Conservation (phyloP, 2,329 filamentous ascomycete genomes). For the Cordyceps pruinosa region DNA sequence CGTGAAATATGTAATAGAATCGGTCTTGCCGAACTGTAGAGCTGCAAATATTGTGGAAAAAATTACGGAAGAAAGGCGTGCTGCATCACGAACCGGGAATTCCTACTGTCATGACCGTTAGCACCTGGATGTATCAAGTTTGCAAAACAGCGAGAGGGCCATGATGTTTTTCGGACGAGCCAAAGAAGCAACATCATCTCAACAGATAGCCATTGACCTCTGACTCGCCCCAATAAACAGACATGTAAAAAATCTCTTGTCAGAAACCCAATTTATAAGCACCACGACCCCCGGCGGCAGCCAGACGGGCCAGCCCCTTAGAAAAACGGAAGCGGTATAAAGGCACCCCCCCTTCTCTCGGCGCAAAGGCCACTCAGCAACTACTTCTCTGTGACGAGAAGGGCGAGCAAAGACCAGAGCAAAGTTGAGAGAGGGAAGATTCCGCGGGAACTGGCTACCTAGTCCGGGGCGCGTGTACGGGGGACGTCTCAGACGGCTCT, state of each 20-base stretch:
- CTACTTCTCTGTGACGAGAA: conserved; percentile 11
- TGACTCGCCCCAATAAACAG: neutral
- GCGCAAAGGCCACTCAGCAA: neutral
- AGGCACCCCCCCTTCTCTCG: neutral
- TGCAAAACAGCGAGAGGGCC: neutral
- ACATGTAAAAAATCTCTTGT: conserved; percentile 23
- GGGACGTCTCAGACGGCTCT: conserved; percentile 40
- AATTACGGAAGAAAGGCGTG: too few relatives aligned
- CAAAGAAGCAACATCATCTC: neutral
- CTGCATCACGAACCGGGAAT: neutral
- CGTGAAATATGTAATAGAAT: neutral
- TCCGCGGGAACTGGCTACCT: conserved; percentile 12
- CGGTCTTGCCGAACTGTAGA: too few relatives aligned
- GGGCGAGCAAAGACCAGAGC: neutral
- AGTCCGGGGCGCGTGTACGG: conserved; percentile 1
- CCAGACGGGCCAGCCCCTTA: conserved; percentile 22
- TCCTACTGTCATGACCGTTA: neutral
- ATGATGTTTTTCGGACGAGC: neutral
- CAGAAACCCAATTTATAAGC: conserved; percentile 43
- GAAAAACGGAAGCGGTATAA: conserved; percentile 3
- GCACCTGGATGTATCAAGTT: conserved; percentile 2
- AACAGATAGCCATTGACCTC: neutral
- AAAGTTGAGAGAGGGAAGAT: neutral
- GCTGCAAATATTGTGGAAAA: neutral
- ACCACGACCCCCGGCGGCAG: conserved; percentile 32